Evolutionary conservation across 495 filamentous ascomycete genomes (phyloP), one percentile per base, ranked within the genome.

Genomic region (Astrothelium macrocarpum): DNA sequence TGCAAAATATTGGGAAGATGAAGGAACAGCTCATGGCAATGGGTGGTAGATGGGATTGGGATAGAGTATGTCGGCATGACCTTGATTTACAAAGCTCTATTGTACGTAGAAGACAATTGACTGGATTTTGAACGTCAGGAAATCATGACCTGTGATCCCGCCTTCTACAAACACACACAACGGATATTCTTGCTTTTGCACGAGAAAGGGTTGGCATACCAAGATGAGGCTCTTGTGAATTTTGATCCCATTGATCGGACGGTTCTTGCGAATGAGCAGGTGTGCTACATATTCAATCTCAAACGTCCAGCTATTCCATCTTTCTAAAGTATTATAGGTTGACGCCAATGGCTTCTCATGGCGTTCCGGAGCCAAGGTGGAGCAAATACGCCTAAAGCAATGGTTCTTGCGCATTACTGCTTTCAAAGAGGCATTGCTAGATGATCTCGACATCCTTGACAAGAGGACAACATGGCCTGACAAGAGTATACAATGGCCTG

Each of bases 231-330:
- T 18, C 68, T 90, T 43, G 91, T 96, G 62, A 96, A 96, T 74
- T 96, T 88, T 75, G 91, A 95, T 67, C 91, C 91, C 4, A 81
- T 96, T 26, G 91, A 96, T 71, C 86, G 87, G 75, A 96, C 91
- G 0, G 91, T 96, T 29, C 75, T 96, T 53, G 91, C 91, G 1
- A 96, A 96, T 72, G 91, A 96, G 70, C 91, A 96, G 73, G 75
- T 78, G 46, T 10, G 49, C 29, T 26, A 4, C 16, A 29, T 26
- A 56, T 9, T 10, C 29, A 29, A n/a, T 11, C n/a, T 9, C 11
- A 28, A 28, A 11, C 29, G 9, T 20, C 23, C 10, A 2, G 29
- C n/a, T 2, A n/a, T 29, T 28, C 9, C 23, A 16, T 11, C 16
- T 28, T 26, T 25, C 25, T 28, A 56, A 26, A 28, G 12, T 28